These are phyloP conservation scores for Rhizopogon vulgaris DNA, from an alignment of 768 basidiomycete genomes.

Conservation along the genomic window DNA sequence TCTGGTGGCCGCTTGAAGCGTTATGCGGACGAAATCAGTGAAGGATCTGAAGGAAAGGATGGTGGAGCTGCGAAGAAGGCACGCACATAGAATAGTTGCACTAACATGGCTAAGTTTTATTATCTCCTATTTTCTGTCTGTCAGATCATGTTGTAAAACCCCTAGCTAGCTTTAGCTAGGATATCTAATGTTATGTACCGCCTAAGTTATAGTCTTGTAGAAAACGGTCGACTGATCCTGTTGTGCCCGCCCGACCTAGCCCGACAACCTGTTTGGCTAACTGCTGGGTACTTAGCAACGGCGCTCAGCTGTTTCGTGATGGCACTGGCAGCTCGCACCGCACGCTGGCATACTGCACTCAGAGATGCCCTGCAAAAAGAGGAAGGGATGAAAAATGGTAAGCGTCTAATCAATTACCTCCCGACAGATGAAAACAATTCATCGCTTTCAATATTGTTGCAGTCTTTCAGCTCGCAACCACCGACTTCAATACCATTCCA, in stretches of 20 bases:
- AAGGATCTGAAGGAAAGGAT: background rate
- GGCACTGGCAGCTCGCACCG: slow-evolving; percentile 19
- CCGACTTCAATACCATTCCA: slow-evolving; percentile 31
- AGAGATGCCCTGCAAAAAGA: slow-evolving; percentile 35
- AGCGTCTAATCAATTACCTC: background rate
- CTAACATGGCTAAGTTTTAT: background rate
- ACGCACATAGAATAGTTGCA: slow-evolving; percentile 2
- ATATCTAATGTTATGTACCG: background rate
- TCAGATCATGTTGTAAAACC: background rate
- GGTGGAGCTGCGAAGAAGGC: slow-evolving; percentile 16
- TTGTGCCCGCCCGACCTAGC: too few relatives aligned
- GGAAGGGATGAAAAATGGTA: slow-evolving; percentile 27
- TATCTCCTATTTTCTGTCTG: background rate
- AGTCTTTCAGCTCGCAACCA: slow-evolving; percentile 51
- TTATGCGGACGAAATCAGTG: slow-evolving; percentile 15
- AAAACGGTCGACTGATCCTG: too few relatives aligned
- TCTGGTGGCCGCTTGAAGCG: slow-evolving; percentile 19
- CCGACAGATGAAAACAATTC: background rate
- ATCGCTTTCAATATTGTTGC: background rate
- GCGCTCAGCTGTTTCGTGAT: background rate
- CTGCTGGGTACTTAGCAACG: too few relatives aligned
- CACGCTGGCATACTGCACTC: slow-evolving; percentile 46
- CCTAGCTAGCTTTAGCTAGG: too few relatives aligned
- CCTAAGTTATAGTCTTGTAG: background rate
- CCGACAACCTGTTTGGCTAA: too few relatives aligned